Evolutionary conservation across 2,329 filamentous ascomycete species (phyloP).

Genomic region (Juglanconis oblonga): DNA sequence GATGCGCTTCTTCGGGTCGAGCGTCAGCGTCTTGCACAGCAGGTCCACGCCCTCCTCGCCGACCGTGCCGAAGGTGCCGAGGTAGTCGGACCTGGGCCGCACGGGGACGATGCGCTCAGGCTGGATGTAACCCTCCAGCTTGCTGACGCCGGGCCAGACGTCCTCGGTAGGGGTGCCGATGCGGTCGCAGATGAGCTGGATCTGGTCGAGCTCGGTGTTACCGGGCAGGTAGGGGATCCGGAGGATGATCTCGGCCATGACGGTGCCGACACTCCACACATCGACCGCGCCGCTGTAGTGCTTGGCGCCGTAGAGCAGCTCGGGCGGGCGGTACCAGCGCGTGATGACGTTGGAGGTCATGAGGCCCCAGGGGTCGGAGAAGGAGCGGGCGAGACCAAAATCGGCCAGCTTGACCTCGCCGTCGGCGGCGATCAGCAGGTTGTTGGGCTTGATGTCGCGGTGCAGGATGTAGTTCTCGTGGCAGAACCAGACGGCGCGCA

Average conservation of each 20-base stretch:
- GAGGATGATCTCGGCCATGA: slow-evolving; percentile 87
- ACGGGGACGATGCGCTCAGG: slow-evolving; percentile 54
- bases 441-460: slow-evolving; percentile 98
- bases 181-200: slow-evolving; percentile 77
- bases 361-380: slow-evolving; percentile 79
- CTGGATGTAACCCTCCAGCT: slow-evolving; percentile 76
- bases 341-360: slow-evolving; percentile 98
- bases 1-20: slow-evolving; percentile 84
- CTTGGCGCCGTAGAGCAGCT: slow-evolving; percentile 84
- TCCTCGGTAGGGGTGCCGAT: slow-evolving; percentile 91
- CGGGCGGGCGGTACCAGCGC: slow-evolving; percentile 92
- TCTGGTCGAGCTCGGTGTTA: slow-evolving; percentile 81
- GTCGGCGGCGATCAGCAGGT: slow-evolving; percentile 88
- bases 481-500: slow-evolving; percentile 90
- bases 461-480: slow-evolving; percentile 93
- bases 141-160: slow-evolving; percentile 89
- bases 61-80: slow-evolving; percentile 73
- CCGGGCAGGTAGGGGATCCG: slow-evolving; percentile 81
- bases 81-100: slow-evolving; percentile 69
- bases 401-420: slow-evolving; percentile 94
- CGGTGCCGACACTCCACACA: slow-evolving; percentile 88
- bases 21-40: slow-evolving; percentile 76
- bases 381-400: slow-evolving; percentile 89
- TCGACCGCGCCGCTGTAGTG: slow-evolving; percentile 92
- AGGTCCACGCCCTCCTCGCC: slow-evolving; percentile 83